Evolutionary conservation across 208 protist species (phyloP), one percentile per base, ranked within the genome.

Genomic region (Borovskyia barvae): DNA sequence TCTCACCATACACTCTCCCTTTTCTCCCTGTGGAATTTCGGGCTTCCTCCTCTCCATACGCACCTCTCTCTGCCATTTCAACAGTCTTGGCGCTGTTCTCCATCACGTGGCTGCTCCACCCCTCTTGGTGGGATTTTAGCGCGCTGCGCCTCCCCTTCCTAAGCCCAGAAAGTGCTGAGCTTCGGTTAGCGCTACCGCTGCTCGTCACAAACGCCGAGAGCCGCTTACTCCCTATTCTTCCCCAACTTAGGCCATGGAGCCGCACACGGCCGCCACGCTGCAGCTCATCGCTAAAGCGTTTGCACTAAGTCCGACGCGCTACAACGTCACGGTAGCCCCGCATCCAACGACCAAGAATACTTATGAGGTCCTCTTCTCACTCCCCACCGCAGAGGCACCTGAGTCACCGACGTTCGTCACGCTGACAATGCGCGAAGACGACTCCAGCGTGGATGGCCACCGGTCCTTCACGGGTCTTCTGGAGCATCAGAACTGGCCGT

Each of bases 341-440:
- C 75, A 85, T 39, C 82, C 82, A 3, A 41, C 35, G 1, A 17
- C 25, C 19, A n/a, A 29, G 11, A 11, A 73, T 22, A 54, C 71
- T 1, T 84, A 71, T 50, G 69, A 78, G 5, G 60, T 89, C 0
- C 66, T 85, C 7, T 85, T 89, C 22, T 89, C 82, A 4, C 45
- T 74, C 4, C 82, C 78, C 12, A 89, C 82, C 11, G 72, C 77
- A 32, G 49, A 78, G 42, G 40, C 66, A 6, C 77, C 82, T 0
- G 77, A 81, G 62, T 84, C 82, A 9, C 58, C 65, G 15, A 53
- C 66, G 12, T 89, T 85, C 58, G 72, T 89, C 0, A 39, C 41
- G 25, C 46, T 86, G 26, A 73, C 82, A 9, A 33, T 78, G 2
- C 29, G 43, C 15, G 55, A 68, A 14, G 33, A 25, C 15, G 7